phyloP scores from a whole-genome alignment of 208 protist genomes.

The Leptomonas seymouri region DNA sequence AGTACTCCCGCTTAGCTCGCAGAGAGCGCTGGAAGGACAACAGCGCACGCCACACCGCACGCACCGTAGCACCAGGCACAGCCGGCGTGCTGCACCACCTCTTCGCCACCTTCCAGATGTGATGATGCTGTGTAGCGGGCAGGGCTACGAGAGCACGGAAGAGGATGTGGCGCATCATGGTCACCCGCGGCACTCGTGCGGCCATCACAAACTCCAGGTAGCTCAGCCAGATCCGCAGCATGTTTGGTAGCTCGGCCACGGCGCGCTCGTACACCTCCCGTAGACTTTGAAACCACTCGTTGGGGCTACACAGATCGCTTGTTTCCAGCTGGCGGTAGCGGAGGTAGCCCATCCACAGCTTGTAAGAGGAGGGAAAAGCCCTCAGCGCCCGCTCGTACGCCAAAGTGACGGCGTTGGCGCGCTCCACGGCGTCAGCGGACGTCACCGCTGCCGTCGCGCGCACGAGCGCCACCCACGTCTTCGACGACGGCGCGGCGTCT shows the following conservation, averaged over 20 bases:
- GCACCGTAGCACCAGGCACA: conserved; percentile 56
- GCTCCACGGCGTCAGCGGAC: conserved; percentile 27
- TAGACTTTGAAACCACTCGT: conserved; percentile 73
- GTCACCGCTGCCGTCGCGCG: conserved; percentile 22
- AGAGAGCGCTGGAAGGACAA: conserved; percentile 60
- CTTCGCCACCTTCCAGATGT: conserved; percentile 66
- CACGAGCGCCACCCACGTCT: conserved; percentile 71
- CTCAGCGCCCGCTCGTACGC: conserved; percentile 78
- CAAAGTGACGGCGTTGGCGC: conserved; percentile 68
- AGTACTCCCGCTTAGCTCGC: conserved; percentile 59
- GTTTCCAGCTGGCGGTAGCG: conserved; percentile 59
- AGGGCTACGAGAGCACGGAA: conserved; percentile 50
- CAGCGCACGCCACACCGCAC: conserved; percentile 60
- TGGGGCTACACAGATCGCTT: conserved; percentile 37
- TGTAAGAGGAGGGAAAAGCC: conserved; percentile 77
- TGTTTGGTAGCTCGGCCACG: conserved; percentile 65
- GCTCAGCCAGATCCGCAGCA: conserved; percentile 74
- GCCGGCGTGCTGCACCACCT: conserved; percentile 44
- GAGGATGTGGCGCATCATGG: conserved; percentile 66
- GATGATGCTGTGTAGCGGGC: conserved; percentile 79
- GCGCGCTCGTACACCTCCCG: conserved; percentile 77
- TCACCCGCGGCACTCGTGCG: conserved; percentile 50
- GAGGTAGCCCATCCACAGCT: conserved; percentile 81
- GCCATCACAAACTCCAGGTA: conserved; percentile 76
- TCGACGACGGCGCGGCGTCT: conserved; percentile 39